A percentile compares a stretch with the other conserved stretches of the same genome.
Evolutionary conservation across 1,284 basidiomycete genomes (phyloP).

Genomic region (Sanguinoderma infundibulare): DNA sequence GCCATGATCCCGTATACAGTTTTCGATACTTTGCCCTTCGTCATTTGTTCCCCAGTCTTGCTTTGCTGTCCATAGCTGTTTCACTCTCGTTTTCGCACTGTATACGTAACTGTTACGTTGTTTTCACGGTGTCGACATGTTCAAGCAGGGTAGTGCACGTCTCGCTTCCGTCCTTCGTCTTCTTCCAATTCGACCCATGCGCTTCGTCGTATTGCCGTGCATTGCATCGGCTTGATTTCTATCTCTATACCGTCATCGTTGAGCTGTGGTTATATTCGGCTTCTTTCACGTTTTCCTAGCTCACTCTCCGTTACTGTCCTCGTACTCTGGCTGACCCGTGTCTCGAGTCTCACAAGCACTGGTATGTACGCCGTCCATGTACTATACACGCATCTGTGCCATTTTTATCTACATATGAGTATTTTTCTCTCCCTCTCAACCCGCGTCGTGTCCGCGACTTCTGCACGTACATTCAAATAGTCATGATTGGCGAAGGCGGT

Average conservation of each 20-base stretch:
- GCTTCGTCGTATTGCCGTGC: not conserved
- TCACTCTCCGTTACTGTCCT: not conserved
- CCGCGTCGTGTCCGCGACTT: not conserved
- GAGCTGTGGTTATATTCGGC: not conserved
- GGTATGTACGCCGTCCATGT: constrained; percentile 21
- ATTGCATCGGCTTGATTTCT: not conserved
- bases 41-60: constrained; percentile 16
- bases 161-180: not conserved
- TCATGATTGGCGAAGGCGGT: too few species aligned
- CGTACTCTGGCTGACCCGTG: not conserved
- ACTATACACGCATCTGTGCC: constrained; percentile 11
- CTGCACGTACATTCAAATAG: too few species aligned
- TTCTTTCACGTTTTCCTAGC: not conserved
- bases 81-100: not conserved
- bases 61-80: constrained; percentile 25
- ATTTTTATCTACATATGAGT: constrained; percentile 3
- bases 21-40: not conserved
- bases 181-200: not conserved
- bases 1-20: not conserved
- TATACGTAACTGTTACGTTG: not conserved
- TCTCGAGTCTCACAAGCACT: constrained; percentile 8
- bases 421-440: not conserved
- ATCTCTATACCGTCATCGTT: not conserved
- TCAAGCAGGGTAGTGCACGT: not conserved
- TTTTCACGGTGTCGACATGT: not conserved